Conservation (phyloP, 1,284 basidiomycete genomes). For the Meripilus lineatus region DNA sequence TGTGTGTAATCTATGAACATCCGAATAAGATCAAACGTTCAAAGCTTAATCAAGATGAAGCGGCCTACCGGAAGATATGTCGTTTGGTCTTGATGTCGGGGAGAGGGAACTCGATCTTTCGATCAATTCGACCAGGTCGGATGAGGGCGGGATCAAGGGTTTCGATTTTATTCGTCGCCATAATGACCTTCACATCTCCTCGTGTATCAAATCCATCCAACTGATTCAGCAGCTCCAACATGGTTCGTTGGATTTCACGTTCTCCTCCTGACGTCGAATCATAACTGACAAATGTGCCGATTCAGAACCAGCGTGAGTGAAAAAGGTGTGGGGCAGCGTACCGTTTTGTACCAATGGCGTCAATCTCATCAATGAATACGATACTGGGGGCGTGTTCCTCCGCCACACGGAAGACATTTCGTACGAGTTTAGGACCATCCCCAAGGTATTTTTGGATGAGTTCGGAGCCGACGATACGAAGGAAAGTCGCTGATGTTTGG, state of each 20-base stretch:
- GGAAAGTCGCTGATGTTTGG: constrained; percentile 97
- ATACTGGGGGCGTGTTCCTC: constrained; percentile 99
- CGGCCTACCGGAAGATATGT: constrained; percentile 86
- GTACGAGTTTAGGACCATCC: constrained; percentile 98
- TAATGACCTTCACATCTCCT: constrained; percentile 97
- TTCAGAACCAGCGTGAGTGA: too few relatives aligned
- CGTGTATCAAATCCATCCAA: constrained; percentile 99
- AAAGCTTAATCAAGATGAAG: not conserved
- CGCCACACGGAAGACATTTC: constrained; percentile 95
- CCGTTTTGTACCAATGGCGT: constrained; percentile 98
- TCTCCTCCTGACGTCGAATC: constrained; percentile 98
- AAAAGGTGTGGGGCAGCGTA: constrained; percentile 33
- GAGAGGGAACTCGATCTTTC: constrained; percentile 96
- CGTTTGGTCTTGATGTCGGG: constrained; percentile 96
- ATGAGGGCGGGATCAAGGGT: constrained; percentile 95
- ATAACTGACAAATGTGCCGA: constrained; percentile 50
- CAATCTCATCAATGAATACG: constrained; percentile 99
- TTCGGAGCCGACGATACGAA: constrained; percentile 97
- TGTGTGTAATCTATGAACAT: constrained; percentile 73
- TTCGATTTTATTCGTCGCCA: constrained; percentile 93
- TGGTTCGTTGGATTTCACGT: constrained; percentile 98
- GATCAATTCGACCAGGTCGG: constrained; percentile 96
- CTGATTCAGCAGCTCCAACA: constrained; percentile 98
- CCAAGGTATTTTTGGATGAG: constrained; percentile 99
- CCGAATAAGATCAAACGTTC: constrained; percentile 6